Conservation (phyloP, 192 early-diverging fungal genomes). For the Coemansia guatemalensis region DNA sequence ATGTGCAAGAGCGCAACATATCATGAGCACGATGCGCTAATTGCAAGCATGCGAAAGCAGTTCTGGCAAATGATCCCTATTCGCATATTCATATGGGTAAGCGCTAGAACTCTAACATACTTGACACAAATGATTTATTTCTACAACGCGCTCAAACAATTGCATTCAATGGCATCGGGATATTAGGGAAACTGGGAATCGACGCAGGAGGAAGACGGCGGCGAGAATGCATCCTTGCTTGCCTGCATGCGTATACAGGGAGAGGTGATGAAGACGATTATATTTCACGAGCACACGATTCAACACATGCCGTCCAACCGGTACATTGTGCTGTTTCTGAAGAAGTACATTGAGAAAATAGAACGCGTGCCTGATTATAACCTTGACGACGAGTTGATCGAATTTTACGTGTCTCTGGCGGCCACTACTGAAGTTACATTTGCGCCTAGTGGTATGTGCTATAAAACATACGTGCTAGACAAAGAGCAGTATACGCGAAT, state of each 20-base stretch:
- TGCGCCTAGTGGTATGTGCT: slow-evolving; percentile 31
- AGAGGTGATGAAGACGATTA: slow-evolving; percentile 50
- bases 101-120: not conserved
- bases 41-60: slow-evolving; percentile 45
- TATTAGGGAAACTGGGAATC: slow-evolving; percentile 38
- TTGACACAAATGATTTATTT: not conserved
- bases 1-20: slow-evolving; percentile 49
- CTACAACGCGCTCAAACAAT: slow-evolving; percentile 3
- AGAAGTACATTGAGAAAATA: slow-evolving; percentile 40
- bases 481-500: slow-evolving; percentile 43
- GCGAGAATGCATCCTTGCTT: slow-evolving; percentile 29
- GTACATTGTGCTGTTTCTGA: slow-evolving; percentile 46
- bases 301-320: slow-evolving; percentile 35
- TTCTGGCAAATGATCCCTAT: slow-evolving; percentile 56
- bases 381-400: slow-evolving; percentile 47
- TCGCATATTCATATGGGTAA: slow-evolving; percentile 42
- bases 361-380: slow-evolving; percentile 30
- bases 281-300: slow-evolving; percentile 50
- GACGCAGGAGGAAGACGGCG: slow-evolving; percentile 9
- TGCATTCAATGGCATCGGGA: not conserved
- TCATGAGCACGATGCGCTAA: slow-evolving; percentile 43
- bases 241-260: slow-evolving; percentile 39
- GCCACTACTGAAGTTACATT: slow-evolving; percentile 21
- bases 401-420: slow-evolving; percentile 40
- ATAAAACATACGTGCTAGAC: slow-evolving; percentile 50